Percentiles rank a stretch among this genome's conserved stretches.
Evolutionary conservation across 345 rosid species (phyloP).

Genomic region (Syzygium jambos): DNA sequence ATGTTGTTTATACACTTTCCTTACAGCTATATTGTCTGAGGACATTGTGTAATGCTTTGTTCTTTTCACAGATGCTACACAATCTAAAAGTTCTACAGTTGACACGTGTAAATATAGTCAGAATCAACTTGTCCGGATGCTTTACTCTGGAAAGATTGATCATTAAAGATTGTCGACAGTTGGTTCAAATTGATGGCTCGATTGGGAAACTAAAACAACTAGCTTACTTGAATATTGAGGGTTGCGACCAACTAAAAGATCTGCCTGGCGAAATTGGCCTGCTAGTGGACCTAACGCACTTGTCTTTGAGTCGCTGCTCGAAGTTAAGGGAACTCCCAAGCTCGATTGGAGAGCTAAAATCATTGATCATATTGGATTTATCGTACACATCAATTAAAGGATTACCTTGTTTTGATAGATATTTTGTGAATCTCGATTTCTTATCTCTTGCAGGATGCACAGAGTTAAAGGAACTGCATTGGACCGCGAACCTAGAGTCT

Average conservation of each 20-base stretch:
- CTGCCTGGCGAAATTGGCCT: neutral
- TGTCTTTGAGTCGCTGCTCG: neutral
- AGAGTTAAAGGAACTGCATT: no score
- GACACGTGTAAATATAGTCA: neutral
- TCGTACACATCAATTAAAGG: neutral
- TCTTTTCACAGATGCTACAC: neutral
- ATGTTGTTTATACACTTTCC: neutral
- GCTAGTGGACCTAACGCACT: neutral
- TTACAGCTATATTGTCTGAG: neutral
- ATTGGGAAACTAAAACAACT: neutral
- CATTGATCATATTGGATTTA: neutral
- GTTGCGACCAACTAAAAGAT: neutral
- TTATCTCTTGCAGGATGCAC: no score
- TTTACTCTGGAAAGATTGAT: neutral
- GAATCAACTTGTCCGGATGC: neutral
- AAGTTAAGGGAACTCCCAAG: neutral
- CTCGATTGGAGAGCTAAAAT: neutral
- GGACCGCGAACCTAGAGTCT: no score
- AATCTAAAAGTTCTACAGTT: neutral
- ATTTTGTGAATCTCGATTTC: neutral
- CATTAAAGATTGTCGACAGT: neutral
- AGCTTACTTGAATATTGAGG: neutral
- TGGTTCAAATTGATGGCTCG: neutral
- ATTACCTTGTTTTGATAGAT: neutral
- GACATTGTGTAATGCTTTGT: neutral